A percentile compares a stretch with the other conserved stretches of the same genome.
Conservation (phyloP, 768 basidiomycete genomes). For the Lentinula lateritia region DNA sequence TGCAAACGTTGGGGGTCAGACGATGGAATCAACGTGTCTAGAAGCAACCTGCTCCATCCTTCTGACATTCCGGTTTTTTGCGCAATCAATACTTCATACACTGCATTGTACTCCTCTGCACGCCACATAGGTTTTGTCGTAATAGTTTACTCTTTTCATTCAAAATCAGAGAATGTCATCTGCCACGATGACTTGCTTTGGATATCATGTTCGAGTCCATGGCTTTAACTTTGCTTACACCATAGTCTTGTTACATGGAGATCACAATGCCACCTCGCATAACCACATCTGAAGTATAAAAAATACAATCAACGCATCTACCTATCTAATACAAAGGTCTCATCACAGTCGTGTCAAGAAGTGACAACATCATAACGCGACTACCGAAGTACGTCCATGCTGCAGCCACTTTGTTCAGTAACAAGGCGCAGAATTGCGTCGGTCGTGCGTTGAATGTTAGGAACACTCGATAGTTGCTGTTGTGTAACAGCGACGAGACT, state of each 20-base stretch:
- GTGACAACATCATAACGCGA: too few relatives aligned
- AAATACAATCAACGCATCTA: too few relatives aligned
- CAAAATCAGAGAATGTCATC: background rate
- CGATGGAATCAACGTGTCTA: background rate
- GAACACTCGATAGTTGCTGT: background rate
- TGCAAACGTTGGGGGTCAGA: background rate
- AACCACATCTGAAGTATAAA: too few relatives aligned
- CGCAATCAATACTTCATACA: background rate
- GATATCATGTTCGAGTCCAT: too few relatives aligned
- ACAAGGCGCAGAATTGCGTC: background rate
- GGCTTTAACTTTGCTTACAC: too few relatives aligned
- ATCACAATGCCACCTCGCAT: too few relatives aligned
- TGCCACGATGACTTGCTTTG: background rate
- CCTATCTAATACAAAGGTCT: too few relatives aligned
- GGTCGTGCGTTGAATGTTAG: background rate
- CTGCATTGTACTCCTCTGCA: background rate
- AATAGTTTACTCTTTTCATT: background rate
- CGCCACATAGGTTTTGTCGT: background rate
- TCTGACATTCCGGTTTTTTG: background rate
- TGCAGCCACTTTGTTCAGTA: background rate
- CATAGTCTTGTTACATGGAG: too few relatives aligned
- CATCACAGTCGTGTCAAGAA: too few relatives aligned
- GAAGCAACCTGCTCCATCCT: background rate
- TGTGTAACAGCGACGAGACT: background rate
- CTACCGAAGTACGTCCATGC: background rate